Evolutionary conservation across 2,329 filamentous ascomycete genomes (phyloP).

Genomic region (Fusarium annulatum): DNA sequence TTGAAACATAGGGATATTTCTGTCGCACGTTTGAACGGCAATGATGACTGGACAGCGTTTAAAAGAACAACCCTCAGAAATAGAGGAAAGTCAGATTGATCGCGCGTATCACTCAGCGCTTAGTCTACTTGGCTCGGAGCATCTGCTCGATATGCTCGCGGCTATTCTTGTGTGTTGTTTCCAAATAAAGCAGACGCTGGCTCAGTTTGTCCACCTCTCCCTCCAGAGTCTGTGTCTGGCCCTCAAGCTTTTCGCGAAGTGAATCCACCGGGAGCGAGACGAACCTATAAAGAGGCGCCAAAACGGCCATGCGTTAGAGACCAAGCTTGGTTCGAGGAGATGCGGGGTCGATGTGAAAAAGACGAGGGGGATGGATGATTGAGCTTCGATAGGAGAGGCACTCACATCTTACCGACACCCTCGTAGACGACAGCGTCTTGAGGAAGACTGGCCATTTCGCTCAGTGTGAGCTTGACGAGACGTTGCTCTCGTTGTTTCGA

Average conservation of each 20-base stretch:
- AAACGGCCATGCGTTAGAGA: slow-evolving; percentile 5
- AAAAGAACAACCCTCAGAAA: neutral
- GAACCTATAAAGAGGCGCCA: slow-evolving; percentile 72
- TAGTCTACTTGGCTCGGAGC: slow-evolving; percentile 63
- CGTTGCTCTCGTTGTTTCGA: slow-evolving; percentile 90
- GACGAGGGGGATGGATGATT: neutral
- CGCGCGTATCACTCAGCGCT: neutral
- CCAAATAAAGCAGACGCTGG: slow-evolving; percentile 91
- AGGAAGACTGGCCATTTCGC: slow-evolving; percentile 82
- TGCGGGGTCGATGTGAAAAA: neutral
- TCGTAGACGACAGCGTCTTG: slow-evolving; percentile 86
- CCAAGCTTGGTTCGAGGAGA: neutral
- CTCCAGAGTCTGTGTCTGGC: slow-evolving; percentile 79
- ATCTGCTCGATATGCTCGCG: slow-evolving; percentile 91
- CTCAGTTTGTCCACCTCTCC: slow-evolving; percentile 82
- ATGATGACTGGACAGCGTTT: neutral
- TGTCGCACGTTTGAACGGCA: neutral
- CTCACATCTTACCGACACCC: slow-evolving; percentile 96
- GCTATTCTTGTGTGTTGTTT: slow-evolving; percentile 96
- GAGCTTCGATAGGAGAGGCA: slow-evolving; percentile 23
- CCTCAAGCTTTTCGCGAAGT: slow-evolving; percentile 79
- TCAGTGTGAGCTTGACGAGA: slow-evolving; percentile 86
- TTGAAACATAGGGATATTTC: slow-evolving; percentile 23
- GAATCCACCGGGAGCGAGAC: slow-evolving; percentile 78
- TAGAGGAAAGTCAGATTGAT: neutral